Base-by-base conservation (phyloP, 805 yeast species). In the Blastobotrys terrestris region DNA sequence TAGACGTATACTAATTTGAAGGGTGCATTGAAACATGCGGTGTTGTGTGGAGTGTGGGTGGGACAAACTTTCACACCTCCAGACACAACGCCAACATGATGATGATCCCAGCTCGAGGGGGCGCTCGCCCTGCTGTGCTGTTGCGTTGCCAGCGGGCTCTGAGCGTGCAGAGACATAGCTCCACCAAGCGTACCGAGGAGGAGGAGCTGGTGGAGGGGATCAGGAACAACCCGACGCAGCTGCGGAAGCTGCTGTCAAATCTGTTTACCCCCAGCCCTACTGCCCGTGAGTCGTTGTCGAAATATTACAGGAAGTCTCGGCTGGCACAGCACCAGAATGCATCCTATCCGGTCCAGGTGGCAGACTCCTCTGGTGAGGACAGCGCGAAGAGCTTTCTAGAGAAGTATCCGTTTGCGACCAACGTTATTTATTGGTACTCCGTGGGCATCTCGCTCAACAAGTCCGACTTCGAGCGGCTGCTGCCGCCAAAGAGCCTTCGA, bases 361-460 rank as follows among this genome's bases (percentile, higher is more conserved):
- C 35, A 11, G 35, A 11, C 8, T 26, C 35, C 11, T 26, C 35
- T 11, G 11, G 35, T 11, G 35, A 6, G 20, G 16, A 41, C 44
- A 6, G 45, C 26, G 44, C 48, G 20, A 26, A 44, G 31, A 20
- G 26, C 15, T 47, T 47, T 20, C n/a, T 39, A 19, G 14, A 39
- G 16, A 47, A 47, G 31, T 39, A 47, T 47, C 48, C 46, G 3
- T 35, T 43, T 26, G 60, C 58, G 16, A 62, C 70, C 13, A 56
- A 54, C 44, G 56, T 61, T n/a, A 60, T 68, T 31, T 67, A 64
- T 55, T 68, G 71, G 70, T 63, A 66, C 56, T 58, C 64, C 45
- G 50, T 62, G 42, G 68, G 66, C 35, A 52, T 67, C 49, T 48
- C 63, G 14, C 63, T 67, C 43, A 49, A 58, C 44, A 58, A 63